These are phyloP conservation scores for Cercospora nicotianae DNA, from an alignment of 2,329 filamentous ascomycete genomes.

Conservation along the genomic window DNA sequence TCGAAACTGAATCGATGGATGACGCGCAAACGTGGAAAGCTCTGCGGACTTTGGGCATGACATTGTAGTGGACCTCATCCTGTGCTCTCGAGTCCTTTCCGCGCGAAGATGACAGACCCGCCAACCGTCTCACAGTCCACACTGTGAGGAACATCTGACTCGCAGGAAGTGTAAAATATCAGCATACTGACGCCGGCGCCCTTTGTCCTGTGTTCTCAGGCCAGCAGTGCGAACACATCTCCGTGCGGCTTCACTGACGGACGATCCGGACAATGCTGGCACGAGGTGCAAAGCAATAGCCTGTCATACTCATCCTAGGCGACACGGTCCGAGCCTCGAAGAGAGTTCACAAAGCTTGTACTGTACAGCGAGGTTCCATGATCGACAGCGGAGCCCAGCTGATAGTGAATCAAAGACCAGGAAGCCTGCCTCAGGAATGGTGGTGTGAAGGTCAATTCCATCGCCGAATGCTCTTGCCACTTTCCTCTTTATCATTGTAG, in stretches of 20 bases:
- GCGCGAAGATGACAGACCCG: too few relatives aligned
- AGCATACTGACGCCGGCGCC: neutral
- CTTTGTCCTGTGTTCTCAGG: neutral
- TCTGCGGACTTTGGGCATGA: neutral
- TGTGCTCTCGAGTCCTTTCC: neutral
- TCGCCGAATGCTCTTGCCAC: neutral
- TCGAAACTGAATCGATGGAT: neutral
- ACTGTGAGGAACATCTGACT: too few relatives aligned
- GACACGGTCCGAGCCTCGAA: neutral
- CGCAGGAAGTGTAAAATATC: neutral
- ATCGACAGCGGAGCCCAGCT: neutral
- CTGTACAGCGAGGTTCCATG: neutral
- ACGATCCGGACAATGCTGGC: neutral
- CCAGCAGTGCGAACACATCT: neutral
- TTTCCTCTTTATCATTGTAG: neutral
- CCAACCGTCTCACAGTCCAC: too few relatives aligned
- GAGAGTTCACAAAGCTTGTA: neutral
- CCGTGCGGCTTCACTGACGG: neutral
- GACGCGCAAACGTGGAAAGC: neutral
- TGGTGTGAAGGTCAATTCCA: neutral
- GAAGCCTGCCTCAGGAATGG: neutral
- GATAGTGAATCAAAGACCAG: neutral
- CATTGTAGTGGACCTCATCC: neutral
- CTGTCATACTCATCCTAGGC: neutral
- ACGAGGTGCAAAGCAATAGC: neutral